Percentiles rank a stretch among this genome's conserved stretches.
Evolutionary conservation across 768 basidiomycete genomes (phyloP).

Genomic region (Leccinum sublutescens): DNA sequence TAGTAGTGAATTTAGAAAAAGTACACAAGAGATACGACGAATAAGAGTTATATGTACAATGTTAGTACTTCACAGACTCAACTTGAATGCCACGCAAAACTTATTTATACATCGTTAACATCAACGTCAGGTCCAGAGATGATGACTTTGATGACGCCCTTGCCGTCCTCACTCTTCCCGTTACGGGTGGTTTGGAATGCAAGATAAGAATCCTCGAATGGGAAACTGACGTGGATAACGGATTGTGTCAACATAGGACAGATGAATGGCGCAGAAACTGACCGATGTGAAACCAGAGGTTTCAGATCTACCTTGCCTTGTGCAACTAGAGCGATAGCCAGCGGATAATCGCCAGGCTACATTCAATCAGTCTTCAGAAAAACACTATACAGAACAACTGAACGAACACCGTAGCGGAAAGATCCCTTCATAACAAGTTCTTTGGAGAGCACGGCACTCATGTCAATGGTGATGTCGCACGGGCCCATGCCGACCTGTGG

Average conservation of each 20-base stretch:
- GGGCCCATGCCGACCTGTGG: slow-evolving; percentile 78
- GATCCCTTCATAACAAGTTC: slow-evolving; percentile 83
- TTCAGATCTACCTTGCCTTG: slow-evolving; percentile 83
- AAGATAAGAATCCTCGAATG: slow-evolving; percentile 70
- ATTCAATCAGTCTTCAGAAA: slow-evolving; percentile 1
- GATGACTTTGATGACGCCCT: slow-evolving; percentile 84
- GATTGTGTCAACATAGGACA: not conserved
- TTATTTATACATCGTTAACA: slow-evolving; percentile 37
- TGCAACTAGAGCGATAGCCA: slow-evolving; percentile 81
- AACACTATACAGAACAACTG: not conserved
- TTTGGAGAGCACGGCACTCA: slow-evolving; percentile 68
- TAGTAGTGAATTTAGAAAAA: no score
- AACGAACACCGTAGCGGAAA: slow-evolving; percentile 83
- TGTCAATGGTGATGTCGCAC: slow-evolving; percentile 70
- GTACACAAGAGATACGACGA: no score
- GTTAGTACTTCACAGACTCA: not conserved
- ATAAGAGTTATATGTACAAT: not conserved
- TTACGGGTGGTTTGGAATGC: slow-evolving; percentile 81
- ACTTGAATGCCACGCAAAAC: not conserved
- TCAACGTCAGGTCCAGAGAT: slow-evolving; percentile 77
- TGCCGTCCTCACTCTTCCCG: slow-evolving; percentile 85
- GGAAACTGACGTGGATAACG: slow-evolving; percentile 43
- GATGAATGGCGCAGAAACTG: slow-evolving; percentile 14
- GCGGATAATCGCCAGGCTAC: slow-evolving; percentile 80
- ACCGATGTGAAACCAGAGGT: slow-evolving; percentile 88